These are phyloP conservation scores for Microsporum ferrugineum DNA, from an alignment of 2,329 filamentous ascomycete species.

Conservation along the genomic window DNA sequence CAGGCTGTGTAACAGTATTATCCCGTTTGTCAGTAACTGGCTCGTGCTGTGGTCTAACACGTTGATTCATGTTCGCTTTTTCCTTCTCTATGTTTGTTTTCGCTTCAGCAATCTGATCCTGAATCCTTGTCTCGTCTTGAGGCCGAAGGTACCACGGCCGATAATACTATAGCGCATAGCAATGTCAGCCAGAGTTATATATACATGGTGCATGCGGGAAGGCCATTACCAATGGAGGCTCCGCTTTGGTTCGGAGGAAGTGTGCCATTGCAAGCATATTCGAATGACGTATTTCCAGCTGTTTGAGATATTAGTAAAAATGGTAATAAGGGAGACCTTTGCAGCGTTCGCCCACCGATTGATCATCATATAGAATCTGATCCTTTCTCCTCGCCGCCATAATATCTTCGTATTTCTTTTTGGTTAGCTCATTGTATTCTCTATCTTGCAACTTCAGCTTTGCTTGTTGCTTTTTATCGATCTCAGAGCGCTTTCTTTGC, in stretches of 20 bases:
- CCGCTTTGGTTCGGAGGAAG: constrained; percentile 58
- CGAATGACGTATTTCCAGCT: constrained; percentile 66
- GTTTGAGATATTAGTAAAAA: constrained; percentile 17
- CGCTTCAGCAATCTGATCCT: constrained; percentile 55
- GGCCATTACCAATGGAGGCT: constrained; percentile 57
- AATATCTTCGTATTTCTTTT: constrained; percentile 54
- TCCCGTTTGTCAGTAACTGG: constrained; percentile 16
- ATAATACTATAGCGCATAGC: constrained; percentile 53
- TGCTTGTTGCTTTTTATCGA: constrained; percentile 70
- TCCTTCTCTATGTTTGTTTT: constrained; percentile 56
- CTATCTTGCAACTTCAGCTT: constrained; percentile 61
- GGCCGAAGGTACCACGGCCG: constrained; percentile 65
- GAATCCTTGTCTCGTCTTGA: constrained; percentile 59
- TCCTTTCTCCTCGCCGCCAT: constrained; percentile 52
- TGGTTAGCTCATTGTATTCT: constrained; percentile 57
- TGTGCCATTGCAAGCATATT: constrained; percentile 61
- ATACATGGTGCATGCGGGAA: not conserved
- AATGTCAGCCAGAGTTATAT: constrained; percentile 3
- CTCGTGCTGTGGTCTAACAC: constrained; percentile 30
- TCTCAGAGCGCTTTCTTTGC: constrained; percentile 61
- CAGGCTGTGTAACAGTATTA: constrained; percentile 5
- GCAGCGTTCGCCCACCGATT: constrained; percentile 49
- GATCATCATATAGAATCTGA: constrained; percentile 63
- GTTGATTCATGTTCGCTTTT: constrained; percentile 47
- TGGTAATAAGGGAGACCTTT: not conserved